Conservation (phyloP, 176 grass and related monocot species). For the Juncus inflexus region DNA sequence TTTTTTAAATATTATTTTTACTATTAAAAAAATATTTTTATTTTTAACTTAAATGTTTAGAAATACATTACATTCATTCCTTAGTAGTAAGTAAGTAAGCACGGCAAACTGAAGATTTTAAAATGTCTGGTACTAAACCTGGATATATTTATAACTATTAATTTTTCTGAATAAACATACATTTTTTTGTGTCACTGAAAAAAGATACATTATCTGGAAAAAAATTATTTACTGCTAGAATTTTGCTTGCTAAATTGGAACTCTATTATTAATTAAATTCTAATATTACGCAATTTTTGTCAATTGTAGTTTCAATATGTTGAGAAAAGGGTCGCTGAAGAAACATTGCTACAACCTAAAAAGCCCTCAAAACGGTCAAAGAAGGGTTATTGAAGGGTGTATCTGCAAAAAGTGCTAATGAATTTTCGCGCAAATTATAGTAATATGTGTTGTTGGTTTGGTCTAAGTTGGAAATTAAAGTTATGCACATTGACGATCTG, state of each 20-base stretch:
- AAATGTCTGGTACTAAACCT: too few relatives aligned
- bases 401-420: neutral
- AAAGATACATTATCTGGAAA: too few relatives aligned
- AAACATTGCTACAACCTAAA: constrained; percentile 7
- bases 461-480: constrained; percentile 8
- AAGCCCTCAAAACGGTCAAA: constrained; percentile 60
- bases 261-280: too few relatives aligned
- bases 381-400: constrained; percentile 35
- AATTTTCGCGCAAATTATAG: neutral
- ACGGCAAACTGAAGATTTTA: neutral
- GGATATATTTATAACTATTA: too few relatives aligned
- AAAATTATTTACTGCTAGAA: too few relatives aligned
- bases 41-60: neutral
- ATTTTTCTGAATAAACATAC: too few relatives aligned
- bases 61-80: neutral
- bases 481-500: neutral
- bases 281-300: too few relatives aligned
- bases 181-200: too few relatives aligned
- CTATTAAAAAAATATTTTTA: neutral
- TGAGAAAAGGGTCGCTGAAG: constrained; percentile 47
- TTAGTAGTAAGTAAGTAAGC: too few relatives aligned
- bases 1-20: neutral
- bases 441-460: constrained; percentile 1
- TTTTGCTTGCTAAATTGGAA: too few relatives aligned
- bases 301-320: constrained; percentile 40